phyloP scores from a whole-genome alignment of 768 basidiomycete genomes.

The Heimioporus sp. region DNA sequence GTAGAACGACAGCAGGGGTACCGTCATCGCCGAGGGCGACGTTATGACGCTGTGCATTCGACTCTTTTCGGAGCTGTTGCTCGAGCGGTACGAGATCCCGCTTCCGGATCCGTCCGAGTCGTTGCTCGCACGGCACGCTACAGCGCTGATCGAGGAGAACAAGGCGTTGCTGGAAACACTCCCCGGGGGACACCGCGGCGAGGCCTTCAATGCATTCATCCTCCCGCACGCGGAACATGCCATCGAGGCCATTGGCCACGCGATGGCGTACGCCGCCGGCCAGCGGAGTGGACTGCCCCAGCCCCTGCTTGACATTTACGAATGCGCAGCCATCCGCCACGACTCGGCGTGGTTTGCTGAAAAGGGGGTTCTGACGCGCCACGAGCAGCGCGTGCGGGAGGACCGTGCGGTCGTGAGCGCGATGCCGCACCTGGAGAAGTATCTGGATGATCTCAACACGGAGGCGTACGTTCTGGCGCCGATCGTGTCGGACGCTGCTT shows the following conservation, averaged over 20 bases:
- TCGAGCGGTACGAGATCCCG: constrained; percentile 51
- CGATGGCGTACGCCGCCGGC: constrained; percentile 59
- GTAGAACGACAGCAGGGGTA: constrained; percentile 42
- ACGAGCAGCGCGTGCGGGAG: constrained; percentile 46
- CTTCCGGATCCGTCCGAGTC: constrained; percentile 42
- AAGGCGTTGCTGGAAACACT: constrained; percentile 35
- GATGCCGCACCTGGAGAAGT: constrained; percentile 40
- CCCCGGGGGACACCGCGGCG: constrained; percentile 23
- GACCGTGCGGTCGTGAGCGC: constrained; percentile 45
- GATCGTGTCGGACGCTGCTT: constrained; percentile 48
- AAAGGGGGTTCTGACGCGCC: constrained; percentile 45
- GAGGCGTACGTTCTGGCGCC: constrained; percentile 51
- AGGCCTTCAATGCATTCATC: constrained; percentile 48
- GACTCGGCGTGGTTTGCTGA: constrained; percentile 63
- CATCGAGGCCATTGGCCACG: constrained; percentile 63
- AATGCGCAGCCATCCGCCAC: constrained; percentile 48
- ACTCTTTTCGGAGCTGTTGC: constrained; percentile 57
- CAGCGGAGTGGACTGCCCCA: constrained; percentile 41
- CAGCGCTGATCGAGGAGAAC: constrained; percentile 47
- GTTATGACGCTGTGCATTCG: constrained; percentile 53
- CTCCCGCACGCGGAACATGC: constrained; percentile 54
- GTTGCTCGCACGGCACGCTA: constrained; percentile 51
- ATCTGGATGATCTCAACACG: constrained; percentile 43
- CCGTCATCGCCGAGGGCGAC: constrained; percentile 57
- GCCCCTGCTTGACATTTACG: constrained; percentile 57